These are phyloP conservation scores for Cicer arietinum DNA, from an alignment of 306 rosid genomes.

Conservation along the genomic window DNA sequence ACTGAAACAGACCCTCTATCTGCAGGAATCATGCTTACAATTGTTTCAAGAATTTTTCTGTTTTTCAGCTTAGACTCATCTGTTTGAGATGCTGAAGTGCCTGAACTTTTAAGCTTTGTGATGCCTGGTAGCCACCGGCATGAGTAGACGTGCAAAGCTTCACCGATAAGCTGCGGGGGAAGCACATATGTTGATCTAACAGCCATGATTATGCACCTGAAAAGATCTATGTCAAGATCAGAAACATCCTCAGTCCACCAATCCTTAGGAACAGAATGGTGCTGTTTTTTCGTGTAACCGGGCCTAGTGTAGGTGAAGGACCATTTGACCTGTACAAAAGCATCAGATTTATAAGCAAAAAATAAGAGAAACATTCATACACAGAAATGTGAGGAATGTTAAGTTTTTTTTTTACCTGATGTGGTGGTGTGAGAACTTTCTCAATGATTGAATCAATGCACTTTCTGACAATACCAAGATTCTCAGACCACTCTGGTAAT, in stretches of 20 bases:
- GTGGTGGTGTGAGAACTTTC: constrained; percentile 81
- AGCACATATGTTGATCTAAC: constrained; percentile 74
- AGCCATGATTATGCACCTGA: constrained; percentile 77
- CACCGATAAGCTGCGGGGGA: constrained; percentile 92
- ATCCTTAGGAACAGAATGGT: constrained; percentile 88
- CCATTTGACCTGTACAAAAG: constrained; percentile 75
- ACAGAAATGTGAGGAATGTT: not conserved
- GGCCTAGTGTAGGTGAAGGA: constrained; percentile 97
- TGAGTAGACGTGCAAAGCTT: constrained; percentile 93
- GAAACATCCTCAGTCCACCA: constrained; percentile 99
- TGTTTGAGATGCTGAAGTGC: constrained; percentile 59
- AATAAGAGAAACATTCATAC: not conserved
- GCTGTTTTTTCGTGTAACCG: constrained; percentile 73
- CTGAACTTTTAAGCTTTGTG: constrained; percentile 53
- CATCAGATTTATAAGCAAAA: constrained; percentile 32
- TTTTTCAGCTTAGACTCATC: constrained; percentile 60
- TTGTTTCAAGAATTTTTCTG: constrained; percentile 68
- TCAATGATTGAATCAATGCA: constrained; percentile 89
- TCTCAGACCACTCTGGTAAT: constrained; percentile 87
- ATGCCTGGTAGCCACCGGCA: constrained; percentile 79
- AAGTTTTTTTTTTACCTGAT: constrained; percentile 57
- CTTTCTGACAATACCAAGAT: constrained; percentile 82
- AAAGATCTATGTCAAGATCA: constrained; percentile 88
- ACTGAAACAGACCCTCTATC: constrained; percentile 83
- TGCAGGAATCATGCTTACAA: constrained; percentile 84